Evolutionary conservation across 2,329 filamentous ascomycete genomes (phyloP), one percentile per base, ranked within the genome.

Genomic region (Dothideomycetidae sp.): DNA sequence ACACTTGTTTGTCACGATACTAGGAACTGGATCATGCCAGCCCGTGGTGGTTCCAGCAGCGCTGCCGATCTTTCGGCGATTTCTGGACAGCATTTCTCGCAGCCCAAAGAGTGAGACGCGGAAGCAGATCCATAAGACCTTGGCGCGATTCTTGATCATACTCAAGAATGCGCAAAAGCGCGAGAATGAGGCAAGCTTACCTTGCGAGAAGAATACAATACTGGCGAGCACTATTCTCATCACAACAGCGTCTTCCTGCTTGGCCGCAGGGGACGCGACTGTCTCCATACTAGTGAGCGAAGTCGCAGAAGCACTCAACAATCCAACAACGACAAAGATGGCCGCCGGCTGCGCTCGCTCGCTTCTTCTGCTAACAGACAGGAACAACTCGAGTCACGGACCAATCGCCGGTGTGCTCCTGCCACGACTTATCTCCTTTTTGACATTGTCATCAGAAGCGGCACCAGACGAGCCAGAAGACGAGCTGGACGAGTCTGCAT

Each of bases 1-100:
- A 34, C 86, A 98, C 62, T 93, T 96, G 39, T 94, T 96, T 53
- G 81, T 83, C 37, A 93, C 85, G 0, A 90, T 93, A 40, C 71
- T 98, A 10, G 81, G 82, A 10, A 94, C 85, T 1, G 79, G 82
- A 1, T 69, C 75, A 9, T 96, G 88, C 52, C 92, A 98, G 59
- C 74, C 82, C 16, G 71, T 83, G 26, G 83, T 96, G 19, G 78
- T 96, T 1, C 88, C 90, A 0, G 82, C 92, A 57, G 78, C 85
- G 2, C 69, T 98, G 11, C 83, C 90, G 0, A 92, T 86, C 29
- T 77, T 98, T 55, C 88, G 92, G 57, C 77, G 86, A 18, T 98
- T 98, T 56, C 71, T 96, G 43, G 73, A 73, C 31, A 81, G 75
- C 50, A 78, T 93, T 53, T 73, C 75, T 2, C 61, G 45, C 31